Conservation (phyloP, 495 filamentous ascomycete species). For the Xylaria longipes region DNA sequence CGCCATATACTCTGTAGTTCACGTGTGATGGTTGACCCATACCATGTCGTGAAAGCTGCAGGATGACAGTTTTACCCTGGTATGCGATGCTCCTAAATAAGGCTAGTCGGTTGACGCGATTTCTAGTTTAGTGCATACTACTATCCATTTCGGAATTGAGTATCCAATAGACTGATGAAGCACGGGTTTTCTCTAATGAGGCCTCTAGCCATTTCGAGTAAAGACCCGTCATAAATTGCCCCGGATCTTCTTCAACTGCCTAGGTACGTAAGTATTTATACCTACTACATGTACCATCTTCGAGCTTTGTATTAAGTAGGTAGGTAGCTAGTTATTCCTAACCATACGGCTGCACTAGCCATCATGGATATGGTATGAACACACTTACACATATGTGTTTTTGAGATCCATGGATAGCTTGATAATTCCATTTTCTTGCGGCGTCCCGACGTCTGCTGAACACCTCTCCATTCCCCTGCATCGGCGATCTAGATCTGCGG, state of each 20-base stretch:
- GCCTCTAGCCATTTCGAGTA: neutral
- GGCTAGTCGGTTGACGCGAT: neutral
- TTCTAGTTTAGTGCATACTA: neutral
- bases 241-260: neutral
- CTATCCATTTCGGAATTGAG: neutral
- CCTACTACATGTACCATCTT: neutral
- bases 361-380: no score
- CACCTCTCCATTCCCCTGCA: neutral
- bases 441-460: neutral
- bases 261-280: neutral
- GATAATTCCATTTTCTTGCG: neutral
- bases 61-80: neutral
- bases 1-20: neutral
- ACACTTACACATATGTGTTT: neutral
- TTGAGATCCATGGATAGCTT: neutral
- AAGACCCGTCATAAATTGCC: neutral
- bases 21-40: neutral
- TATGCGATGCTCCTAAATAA: neutral
- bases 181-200: neutral
- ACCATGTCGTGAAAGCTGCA: neutral
- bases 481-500: conserved; percentile 5
- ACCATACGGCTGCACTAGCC: neutral
- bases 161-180: conserved; percentile 1
- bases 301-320: neutral
- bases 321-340: neutral